Evolutionary conservation across 2,329 filamentous ascomycete species (phyloP).

Genomic region (Xylogone sp.): DNA sequence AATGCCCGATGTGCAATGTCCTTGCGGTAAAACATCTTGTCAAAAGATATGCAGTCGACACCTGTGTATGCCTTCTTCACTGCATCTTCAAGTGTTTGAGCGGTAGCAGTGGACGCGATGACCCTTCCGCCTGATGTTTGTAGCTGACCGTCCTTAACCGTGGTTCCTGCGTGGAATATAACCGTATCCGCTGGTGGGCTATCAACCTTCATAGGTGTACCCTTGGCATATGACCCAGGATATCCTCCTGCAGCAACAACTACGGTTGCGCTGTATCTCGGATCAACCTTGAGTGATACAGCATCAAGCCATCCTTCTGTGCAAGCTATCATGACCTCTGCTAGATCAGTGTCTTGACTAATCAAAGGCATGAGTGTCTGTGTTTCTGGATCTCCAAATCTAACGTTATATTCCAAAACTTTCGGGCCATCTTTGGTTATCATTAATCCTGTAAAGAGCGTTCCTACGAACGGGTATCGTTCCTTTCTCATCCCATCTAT

Average conservation of each 20-base stretch:
- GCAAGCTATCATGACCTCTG: conserved; percentile 84
- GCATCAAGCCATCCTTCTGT: conserved; percentile 69
- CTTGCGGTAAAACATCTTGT: conserved; percentile 59
- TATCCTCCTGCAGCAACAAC: conserved; percentile 94
- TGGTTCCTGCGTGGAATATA: conserved; percentile 92
- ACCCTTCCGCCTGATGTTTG: conserved; percentile 84
- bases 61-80: conserved; percentile 86
- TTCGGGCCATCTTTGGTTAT: conserved; percentile 78
- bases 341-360: conserved; percentile 74
- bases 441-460: conserved; percentile 90
- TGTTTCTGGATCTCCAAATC: conserved; percentile 89
- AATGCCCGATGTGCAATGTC: conserved; percentile 84
- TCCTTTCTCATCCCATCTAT: conserved; percentile 85
- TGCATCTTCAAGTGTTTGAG: conserved; percentile 71
- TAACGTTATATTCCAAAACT: conserved; percentile 88
- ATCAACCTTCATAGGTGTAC: conserved; percentile 54
- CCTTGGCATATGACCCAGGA: conserved; percentile 81
- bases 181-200: conserved; percentile 50
- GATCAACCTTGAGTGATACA: conserved; percentile 63
- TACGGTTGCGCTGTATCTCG: conserved; percentile 79
- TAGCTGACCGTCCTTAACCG: conserved; percentile 58
- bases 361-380: conserved; percentile 81
- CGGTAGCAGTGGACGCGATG: conserved; percentile 84
- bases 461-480: conserved; percentile 67
- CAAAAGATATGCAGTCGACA: conserved; percentile 73